Base-by-base conservation (phyloP, 225 moss, liverwort and hornwort species). In the Anthoceros angustus region DNA sequence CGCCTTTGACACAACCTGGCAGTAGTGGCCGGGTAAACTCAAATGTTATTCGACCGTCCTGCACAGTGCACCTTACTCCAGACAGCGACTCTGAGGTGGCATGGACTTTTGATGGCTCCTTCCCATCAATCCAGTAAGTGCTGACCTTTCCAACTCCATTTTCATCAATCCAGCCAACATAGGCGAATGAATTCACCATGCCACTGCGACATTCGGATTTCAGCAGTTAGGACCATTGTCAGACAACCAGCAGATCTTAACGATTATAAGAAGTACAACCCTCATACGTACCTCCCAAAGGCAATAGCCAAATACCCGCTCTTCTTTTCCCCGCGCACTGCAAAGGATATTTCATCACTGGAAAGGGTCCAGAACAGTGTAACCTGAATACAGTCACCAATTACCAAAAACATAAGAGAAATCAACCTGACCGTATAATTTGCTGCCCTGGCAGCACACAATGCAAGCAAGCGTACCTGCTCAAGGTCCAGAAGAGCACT, bases 101-200 rank as follows among this genome's bases (percentile, higher is more conserved):
- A 71, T 98, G 87, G 62, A 98, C 87, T 62, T 80, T 87, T 9
- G 87, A 81, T 39, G 92, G 86, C 68, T 86, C 85, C 67, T 98
- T 98, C 68, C 86, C 92, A 42, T 87, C 88, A 76, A 98, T 98
- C 95, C 95, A 98, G 64, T 98, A 98, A 11, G 91, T 86, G 70
- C 78, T 75, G 68, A 98, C 86, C n/a, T 88, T 86, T 42, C 85
- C 80, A 39, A 69, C 74, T 69, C 77, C 84, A 76, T 77, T 67
- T 63, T 74, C 77, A 71, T 98, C 95, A 50, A 98, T 82, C 95
- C 95, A 98, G 32, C 85, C 91, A 61, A 98, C 95, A 69, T 98
- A 98, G 26, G 95, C 91, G 68, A 98, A 98, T 32, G 95, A 88
- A 75, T 98, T 98, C 69, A 98, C 70, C 95, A 98, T 98, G 67